These are phyloP conservation scores for Arthrobotrys iridis DNA, from an alignment of 2,329 filamentous ascomycete species.

Conservation along the genomic window DNA sequence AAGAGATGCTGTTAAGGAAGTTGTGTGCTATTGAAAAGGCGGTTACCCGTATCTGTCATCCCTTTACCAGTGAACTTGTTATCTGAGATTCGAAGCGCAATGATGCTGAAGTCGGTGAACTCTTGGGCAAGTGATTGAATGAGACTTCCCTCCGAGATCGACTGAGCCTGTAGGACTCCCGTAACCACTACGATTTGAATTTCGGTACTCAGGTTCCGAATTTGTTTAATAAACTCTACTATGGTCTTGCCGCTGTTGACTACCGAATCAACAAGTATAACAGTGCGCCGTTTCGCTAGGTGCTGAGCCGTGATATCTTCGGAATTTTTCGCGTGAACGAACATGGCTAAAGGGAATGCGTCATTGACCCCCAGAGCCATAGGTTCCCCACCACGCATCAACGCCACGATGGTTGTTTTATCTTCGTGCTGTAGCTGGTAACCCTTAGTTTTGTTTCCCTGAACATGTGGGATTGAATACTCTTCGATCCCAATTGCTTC, in stretches of 20 bases:
- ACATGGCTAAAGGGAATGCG: conserved; percentile 66
- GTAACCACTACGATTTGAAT: conserved; percentile 68
- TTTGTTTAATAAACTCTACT: conserved; percentile 64
- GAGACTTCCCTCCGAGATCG: conserved; percentile 58
- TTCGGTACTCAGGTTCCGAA: conserved; percentile 62
- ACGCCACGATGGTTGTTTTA: conserved; percentile 67
- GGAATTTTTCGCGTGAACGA: conserved; percentile 64
- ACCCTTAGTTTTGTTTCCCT: conserved; percentile 64
- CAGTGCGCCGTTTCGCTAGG: conserved; percentile 61
- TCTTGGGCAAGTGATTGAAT: conserved; percentile 55
- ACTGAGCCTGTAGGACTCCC: conserved; percentile 66
- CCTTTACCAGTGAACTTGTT: conserved; percentile 69
- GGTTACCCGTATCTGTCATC: conserved; percentile 69
- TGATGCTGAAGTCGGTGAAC: conserved; percentile 61
- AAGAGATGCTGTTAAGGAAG: conserved; percentile 62
- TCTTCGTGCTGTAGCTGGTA: conserved; percentile 65
- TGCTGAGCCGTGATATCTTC: conserved; percentile 64
- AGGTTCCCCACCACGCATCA: conserved; percentile 73
- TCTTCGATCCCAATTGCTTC: conserved; percentile 66
- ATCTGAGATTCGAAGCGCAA: conserved; percentile 68
- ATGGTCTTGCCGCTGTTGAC: conserved; percentile 69
- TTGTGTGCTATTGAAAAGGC: conserved; percentile 70
- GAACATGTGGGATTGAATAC: conserved; percentile 66
- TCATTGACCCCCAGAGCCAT: conserved; percentile 71
- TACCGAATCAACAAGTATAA: conserved; percentile 71